These are phyloP conservation scores for Gynandropsis gynandra DNA, from an alignment of 345 rosid genomes.

Conservation along the genomic window DNA sequence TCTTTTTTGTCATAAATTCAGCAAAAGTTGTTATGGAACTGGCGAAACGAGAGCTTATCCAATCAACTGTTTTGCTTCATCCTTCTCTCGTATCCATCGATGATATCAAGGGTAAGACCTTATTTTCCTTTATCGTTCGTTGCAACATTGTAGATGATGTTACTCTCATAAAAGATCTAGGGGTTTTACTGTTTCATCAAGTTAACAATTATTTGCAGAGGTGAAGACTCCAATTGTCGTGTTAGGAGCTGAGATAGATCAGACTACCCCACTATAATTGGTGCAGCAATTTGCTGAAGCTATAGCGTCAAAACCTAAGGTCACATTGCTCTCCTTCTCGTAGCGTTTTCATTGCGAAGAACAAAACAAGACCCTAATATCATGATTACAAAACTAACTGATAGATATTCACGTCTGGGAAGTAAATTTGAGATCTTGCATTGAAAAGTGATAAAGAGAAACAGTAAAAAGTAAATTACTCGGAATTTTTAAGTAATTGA, in stretches of 20 bases:
- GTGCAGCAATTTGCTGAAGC: conserved; percentile 48
- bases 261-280: conserved; percentile 33
- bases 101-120: conserved; percentile 55
- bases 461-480: no score
- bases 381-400: no score
- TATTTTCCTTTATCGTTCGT: not conserved
- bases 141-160: no score
- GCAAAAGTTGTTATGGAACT: conserved; percentile 71
- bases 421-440: no score
- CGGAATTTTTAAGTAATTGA: no score
- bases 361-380: no score
- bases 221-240: conserved; percentile 43
- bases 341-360: not conserved
- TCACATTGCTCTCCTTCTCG: conserved; percentile 18
- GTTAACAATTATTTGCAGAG: conserved; percentile 26
- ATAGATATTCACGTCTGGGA: no score
- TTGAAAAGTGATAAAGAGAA: no score
- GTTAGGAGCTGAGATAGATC: conserved; percentile 57
- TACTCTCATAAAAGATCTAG: no score
- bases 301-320: conserved; percentile 40
- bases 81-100: conserved; percentile 58
- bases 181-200: no score
- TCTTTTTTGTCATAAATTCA: conserved; percentile 21
- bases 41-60: conserved; percentile 46
- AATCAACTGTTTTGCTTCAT: conserved; percentile 69